Percentiles rank a stretch among this genome's conserved stretches.
Evolutionary conservation across 2,329 filamentous ascomycete species (phyloP).

Genomic region (Colletotrichum sp.): DNA sequence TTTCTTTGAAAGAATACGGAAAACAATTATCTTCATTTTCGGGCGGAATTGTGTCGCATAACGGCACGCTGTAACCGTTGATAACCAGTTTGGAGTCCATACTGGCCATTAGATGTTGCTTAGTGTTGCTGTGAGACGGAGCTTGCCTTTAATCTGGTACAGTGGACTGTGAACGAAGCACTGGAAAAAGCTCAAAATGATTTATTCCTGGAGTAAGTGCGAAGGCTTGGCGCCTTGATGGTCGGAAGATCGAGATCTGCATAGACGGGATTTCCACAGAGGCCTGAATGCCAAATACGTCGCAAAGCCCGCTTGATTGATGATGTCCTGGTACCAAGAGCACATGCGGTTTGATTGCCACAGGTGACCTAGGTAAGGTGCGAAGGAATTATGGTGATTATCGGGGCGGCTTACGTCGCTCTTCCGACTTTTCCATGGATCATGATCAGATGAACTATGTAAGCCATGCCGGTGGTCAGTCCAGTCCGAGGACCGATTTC

Average conservation of each 20-base stretch:
- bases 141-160: accelerated
- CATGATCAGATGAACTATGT: background rate
- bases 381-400: accelerated
- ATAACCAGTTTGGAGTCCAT: background rate
- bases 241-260: background rate
- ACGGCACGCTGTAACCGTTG: background rate
- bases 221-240: background rate
- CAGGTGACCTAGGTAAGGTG: background rate
- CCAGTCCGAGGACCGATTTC: background rate
- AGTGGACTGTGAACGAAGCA: accelerated
- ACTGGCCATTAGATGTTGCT: accelerated
- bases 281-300: background rate
- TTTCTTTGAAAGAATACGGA: background rate
- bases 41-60: background rate
- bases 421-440: background rate
- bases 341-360: accelerated
- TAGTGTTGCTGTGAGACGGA: accelerated
- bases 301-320: background rate
- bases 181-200: accelerated
- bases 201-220: background rate
- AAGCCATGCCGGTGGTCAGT: background rate
- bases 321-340: accelerated
- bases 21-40: background rate
- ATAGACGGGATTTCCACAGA: background rate
- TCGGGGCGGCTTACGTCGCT: accelerated